These are phyloP conservation scores for Epichloe glyceriae DNA, from an alignment of 2,329 filamentous ascomycete genomes.

Conservation along the genomic window DNA sequence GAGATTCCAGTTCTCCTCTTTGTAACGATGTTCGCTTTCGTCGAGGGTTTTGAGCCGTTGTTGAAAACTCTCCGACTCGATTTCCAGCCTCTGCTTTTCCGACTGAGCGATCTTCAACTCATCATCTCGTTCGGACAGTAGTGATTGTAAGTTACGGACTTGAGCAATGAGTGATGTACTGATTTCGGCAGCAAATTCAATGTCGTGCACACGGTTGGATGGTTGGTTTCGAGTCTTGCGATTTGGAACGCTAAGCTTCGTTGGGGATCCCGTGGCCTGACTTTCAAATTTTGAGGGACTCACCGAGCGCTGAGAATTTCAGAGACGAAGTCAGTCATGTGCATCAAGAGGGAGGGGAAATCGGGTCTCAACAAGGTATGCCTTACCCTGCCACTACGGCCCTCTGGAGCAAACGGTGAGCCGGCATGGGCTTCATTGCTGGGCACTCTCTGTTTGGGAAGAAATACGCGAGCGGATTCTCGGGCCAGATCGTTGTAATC, in stretches of 20 bases:
- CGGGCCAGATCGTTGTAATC: constrained; percentile 91
- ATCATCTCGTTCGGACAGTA: constrained; percentile 80
- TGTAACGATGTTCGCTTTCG: constrained; percentile 90
- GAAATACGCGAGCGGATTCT: constrained; percentile 77
- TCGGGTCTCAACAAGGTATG: constrained; percentile 1
- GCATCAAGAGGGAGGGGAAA: not conserved
- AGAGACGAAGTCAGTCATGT: constrained; percentile 6
- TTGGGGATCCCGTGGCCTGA: constrained; percentile 73
- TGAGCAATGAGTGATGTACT: constrained; percentile 90
- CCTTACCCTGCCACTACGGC: constrained; percentile 41
- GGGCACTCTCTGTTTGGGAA: constrained; percentile 70
- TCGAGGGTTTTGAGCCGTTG: constrained; percentile 73
- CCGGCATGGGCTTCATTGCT: constrained; percentile 47
- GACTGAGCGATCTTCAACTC: constrained; percentile 60
- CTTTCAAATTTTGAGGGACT: constrained; percentile 71
- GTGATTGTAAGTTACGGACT: constrained; percentile 75
- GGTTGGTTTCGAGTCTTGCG: constrained; percentile 85
- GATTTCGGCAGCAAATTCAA: constrained; percentile 97
- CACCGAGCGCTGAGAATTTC: constrained; percentile 43
- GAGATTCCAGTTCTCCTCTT: constrained; percentile 96
- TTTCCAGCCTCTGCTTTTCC: constrained; percentile 68
- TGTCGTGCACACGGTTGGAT: constrained; percentile 79
- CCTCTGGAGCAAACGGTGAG: constrained; percentile 41
- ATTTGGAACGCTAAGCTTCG: constrained; percentile 77
- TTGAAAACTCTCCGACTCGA: constrained; percentile 65